Percentiles rank a stretch among this genome's conserved stretches.
Evolutionary conservation across 805 yeast genomes (phyloP).

Genomic region (Candida boidinii): DNA sequence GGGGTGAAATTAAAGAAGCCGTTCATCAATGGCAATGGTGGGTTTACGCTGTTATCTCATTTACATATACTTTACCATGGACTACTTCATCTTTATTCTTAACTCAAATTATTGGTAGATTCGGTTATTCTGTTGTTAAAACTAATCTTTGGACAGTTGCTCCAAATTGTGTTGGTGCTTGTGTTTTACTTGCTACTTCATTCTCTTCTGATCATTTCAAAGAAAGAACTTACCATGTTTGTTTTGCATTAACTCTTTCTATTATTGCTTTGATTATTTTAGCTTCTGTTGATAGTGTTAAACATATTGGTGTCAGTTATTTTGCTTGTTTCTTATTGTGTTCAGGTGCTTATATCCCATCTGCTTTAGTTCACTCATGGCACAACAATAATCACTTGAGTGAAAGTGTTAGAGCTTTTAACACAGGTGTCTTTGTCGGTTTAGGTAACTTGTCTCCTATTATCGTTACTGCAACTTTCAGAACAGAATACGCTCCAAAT

Average conservation of each 20-base stretch:
- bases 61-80: slow-evolving; percentile 10
- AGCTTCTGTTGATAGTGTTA: slow-evolving; percentile 6
- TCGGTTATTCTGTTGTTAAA: slow-evolving; percentile 8
- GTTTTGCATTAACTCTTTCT: slow-evolving; percentile 7
- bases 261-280: slow-evolving; percentile 10
- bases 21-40: slow-evolving; percentile 8
- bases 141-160: slow-evolving; percentile 13
- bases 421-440: slow-evolving; percentile 18
- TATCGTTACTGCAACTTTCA: slow-evolving; percentile 25
- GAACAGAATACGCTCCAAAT: slow-evolving; percentile 25
- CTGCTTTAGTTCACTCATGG: slow-evolving; percentile 13
- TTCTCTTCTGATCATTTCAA: slow-evolving; percentile 8
- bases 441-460: slow-evolving; percentile 26
- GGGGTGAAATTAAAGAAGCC: slow-evolving; percentile 5
- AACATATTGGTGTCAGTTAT: slow-evolving; percentile 8
- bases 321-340: slow-evolving; percentile 12
- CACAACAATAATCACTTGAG: slow-evolving; percentile 11
- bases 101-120: slow-evolving; percentile 9
- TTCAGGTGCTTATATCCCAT: slow-evolving; percentile 11
- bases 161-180: slow-evolving; percentile 11
- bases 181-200: slow-evolving; percentile 3
- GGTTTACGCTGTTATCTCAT: slow-evolving; percentile 7
- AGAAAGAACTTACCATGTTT: slow-evolving; percentile 10
- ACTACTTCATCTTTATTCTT: slow-evolving; percentile 10
- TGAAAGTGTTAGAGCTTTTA: slow-evolving; percentile 9